Evolutionary conservation across 176 grass and related monocot genomes (phyloP).

Genomic region (Oryza coarctata): DNA sequence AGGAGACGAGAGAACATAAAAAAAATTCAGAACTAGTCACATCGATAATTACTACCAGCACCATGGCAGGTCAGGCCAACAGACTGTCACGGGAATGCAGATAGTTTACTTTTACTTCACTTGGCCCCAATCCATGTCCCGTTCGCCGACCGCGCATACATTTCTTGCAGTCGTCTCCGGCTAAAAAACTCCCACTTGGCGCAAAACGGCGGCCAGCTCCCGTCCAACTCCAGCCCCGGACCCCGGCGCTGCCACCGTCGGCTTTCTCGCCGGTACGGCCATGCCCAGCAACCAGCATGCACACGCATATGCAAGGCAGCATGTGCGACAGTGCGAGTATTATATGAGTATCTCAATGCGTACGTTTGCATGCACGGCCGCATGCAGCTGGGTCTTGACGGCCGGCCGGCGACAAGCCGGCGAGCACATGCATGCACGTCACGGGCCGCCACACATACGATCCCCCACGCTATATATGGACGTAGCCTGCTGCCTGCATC

Average conservation of each 20-base stretch:
- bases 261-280: conserved; percentile 8
- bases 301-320: not conserved
- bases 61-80: not conserved
- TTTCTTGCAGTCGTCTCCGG: not conserved
- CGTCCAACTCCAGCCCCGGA: not conserved
- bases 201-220: not conserved
- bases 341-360: no score
- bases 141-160: not conserved
- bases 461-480: conserved; percentile 5
- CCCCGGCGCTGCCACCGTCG: not conserved
- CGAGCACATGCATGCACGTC: conserved; percentile 22
- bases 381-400: no score
- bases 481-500: no score
- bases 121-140: not conserved
- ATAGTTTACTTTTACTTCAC: conserved; percentile 6
- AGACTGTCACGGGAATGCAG: conserved; percentile 1
- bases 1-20: no score
- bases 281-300: not conserved
- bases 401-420: conserved; percentile 14
- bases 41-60: not conserved
- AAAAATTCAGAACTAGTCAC: no score
- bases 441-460: conserved; percentile 4
- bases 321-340: no score
- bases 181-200: not conserved
- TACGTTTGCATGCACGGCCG: no score